phyloP scores from a whole-genome alignment of 257 asterid genomes.

The Nicotiana undulata region DNA sequence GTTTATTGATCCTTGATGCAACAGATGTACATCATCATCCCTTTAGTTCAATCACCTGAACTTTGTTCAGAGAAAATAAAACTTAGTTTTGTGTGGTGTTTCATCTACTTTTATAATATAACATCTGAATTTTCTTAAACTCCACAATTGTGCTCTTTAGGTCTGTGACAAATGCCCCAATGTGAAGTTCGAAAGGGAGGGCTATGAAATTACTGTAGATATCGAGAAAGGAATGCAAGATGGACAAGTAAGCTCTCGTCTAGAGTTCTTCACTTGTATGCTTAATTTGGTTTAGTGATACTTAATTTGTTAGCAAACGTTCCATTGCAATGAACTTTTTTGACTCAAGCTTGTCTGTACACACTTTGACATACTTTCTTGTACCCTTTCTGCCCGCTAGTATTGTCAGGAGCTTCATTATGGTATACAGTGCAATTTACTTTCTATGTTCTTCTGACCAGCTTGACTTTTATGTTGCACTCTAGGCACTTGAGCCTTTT shows the following conservation, averaged over 20 bases:
- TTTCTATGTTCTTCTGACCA: not conserved
- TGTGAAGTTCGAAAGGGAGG: constrained; percentile 91
- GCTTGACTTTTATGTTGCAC: not conserved
- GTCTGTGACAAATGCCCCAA: constrained; percentile 95
- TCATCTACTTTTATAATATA: not conserved
- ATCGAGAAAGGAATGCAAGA: constrained; percentile 99
- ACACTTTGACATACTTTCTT: not conserved
- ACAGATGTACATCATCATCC: not conserved
- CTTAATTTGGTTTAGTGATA: not conserved
- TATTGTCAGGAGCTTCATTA: not conserved
- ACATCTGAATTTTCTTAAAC: not conserved
- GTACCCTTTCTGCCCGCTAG: not conserved
- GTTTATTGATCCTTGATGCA: not conserved
- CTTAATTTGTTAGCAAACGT: not conserved
- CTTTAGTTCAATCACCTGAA: not conserved
- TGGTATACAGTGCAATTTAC: not conserved
- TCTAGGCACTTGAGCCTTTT: not conserved
- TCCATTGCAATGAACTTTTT: not conserved
- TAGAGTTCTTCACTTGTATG: not conserved
- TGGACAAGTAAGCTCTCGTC: constrained; percentile 63
- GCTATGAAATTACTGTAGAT: constrained; percentile 86
- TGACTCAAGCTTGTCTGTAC: not conserved
- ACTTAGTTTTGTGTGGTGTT: not conserved
- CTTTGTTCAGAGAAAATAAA: not conserved
- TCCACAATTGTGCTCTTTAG: constrained; percentile 19